Evolutionary conservation across 768 basidiomycete genomes (phyloP), one percentile per base, ranked within the genome.

Genomic region (Tricholoma sp.): DNA sequence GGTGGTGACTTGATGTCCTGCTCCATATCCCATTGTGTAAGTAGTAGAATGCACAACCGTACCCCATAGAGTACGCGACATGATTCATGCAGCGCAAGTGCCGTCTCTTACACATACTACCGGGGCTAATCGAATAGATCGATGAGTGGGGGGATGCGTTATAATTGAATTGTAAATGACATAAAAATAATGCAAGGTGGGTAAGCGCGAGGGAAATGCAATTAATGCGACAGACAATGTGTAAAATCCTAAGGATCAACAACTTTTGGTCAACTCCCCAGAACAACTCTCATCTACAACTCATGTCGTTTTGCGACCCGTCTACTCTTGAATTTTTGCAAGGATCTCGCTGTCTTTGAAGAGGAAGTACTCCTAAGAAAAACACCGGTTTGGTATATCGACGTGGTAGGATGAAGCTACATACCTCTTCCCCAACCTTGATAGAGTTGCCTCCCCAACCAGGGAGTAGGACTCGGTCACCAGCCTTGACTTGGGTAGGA

Each of bases 401-500:
- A 31, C 47, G 24, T 10, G 0, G 54, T 19, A 29, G 54, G 52
- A 6, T 34, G 49, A 55, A 32, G 47, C 46, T 10, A 81, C 89
- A 58, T 66, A 94, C 96, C 71, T 98, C 95, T 22, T 98, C 97
- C 39, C 94, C 95, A 50, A 98, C 84, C 76, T 99, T 99, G 74
- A 99, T 94, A 14, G 91, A 71, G 68, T 86, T 94, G 10, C 97
- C 97, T 53, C 97, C 97, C 91, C 96, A 99, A 5, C 91, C 92
- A 11, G 97, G 96, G 4, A 99, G 77, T 52, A 99, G 79, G 14
- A 98, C 95, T 9, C 90, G 81, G 76, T 98, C 97, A 37, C 96
- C 96, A 16, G 89, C 80, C 75, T 88, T 85, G 49, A 98, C 95
- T 16, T 76, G 70, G 5, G 87, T 83, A 2, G 93, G 89, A 16